Evolutionary conservation across 164 flowering plant species (phyloP).

Genomic region (Malania oleifera): DNA sequence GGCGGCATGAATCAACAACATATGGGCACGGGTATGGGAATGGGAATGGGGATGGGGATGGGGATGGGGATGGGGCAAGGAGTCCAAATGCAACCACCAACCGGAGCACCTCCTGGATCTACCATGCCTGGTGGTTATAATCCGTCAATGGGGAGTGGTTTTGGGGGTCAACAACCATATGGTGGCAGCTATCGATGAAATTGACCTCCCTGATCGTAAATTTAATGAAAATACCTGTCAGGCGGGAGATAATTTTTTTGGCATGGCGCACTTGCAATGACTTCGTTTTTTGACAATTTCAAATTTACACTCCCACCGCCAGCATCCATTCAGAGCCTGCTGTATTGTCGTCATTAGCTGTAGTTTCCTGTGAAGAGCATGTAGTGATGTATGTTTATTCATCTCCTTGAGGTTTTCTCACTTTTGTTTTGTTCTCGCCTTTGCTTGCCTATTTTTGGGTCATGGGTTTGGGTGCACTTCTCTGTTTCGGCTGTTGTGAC

Average conservation of each 20-base stretch:
- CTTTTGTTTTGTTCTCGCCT: not conserved
- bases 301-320: not conserved
- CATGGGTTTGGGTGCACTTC: not conserved
- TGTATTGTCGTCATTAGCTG: constrained; percentile 1
- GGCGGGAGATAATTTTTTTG: not conserved
- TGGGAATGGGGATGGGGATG: constrained; percentile 23
- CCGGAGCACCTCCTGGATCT: constrained; percentile 44
- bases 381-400: constrained; percentile 1
- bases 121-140: constrained; percentile 47
- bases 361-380: not conserved
- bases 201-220: not conserved
- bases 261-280: not conserved
- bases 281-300: too few relatives aligned
- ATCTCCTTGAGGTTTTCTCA: not conserved
- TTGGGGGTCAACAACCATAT: constrained; percentile 66
- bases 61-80: constrained; percentile 42
- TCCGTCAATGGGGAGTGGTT: constrained; percentile 77
- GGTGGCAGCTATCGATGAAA: constrained; percentile 70
- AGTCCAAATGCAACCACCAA: constrained; percentile 52
- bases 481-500: constrained; percentile 17
- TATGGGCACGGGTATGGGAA: not conserved
- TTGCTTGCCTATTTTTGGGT: not conserved
- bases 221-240: not conserved
- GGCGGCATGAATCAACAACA: constrained; percentile 2
- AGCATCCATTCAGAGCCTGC: not conserved